phyloP scores from a whole-genome alignment of 352 stramenopile genomes.

The Phytophthora ramorum region DNA sequence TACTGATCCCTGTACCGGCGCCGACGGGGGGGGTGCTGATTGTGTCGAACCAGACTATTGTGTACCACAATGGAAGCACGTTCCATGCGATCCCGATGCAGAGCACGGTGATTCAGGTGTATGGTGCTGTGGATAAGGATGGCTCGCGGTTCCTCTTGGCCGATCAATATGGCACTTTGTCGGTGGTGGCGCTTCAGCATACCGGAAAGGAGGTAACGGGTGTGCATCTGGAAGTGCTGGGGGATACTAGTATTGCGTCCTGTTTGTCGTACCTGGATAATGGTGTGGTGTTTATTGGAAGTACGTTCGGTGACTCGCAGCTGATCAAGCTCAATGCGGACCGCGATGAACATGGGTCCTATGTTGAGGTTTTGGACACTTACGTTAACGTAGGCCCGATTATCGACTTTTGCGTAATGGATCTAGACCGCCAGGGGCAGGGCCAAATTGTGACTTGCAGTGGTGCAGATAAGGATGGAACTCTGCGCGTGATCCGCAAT shows the following conservation, averaged over 20 bases:
- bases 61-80: slow-evolving; percentile 91
- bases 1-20: slow-evolving; percentile 89
- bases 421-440: slow-evolving; percentile 94
- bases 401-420: slow-evolving; percentile 98
- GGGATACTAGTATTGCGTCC: slow-evolving; percentile 92
- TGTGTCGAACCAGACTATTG: slow-evolving; percentile 92
- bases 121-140: slow-evolving; percentile 88
- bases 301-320: slow-evolving; percentile 95
- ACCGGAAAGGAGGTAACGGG: slow-evolving; percentile 74
- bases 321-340: slow-evolving; percentile 93
- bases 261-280: slow-evolving; percentile 95
- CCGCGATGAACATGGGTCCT: slow-evolving; percentile 80
- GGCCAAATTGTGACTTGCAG: slow-evolving; percentile 97
- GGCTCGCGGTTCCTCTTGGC: slow-evolving; percentile 90
- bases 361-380: slow-evolving; percentile 95
- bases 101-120: slow-evolving; percentile 91
- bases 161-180: slow-evolving; percentile 91
- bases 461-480: slow-evolving; percentile 95
- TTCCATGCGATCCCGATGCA: slow-evolving; percentile 94
- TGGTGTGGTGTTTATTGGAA: slow-evolving; percentile 96
- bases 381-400: slow-evolving; percentile 99
- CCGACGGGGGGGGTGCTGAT: slow-evolving; percentile 90
- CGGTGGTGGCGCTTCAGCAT: slow-evolving; percentile 88
- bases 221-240: slow-evolving; percentile 94
- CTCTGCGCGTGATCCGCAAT: slow-evolving; percentile 97